Conservation (phyloP, 345 rosid species). For the Luvunga scandens region DNA sequence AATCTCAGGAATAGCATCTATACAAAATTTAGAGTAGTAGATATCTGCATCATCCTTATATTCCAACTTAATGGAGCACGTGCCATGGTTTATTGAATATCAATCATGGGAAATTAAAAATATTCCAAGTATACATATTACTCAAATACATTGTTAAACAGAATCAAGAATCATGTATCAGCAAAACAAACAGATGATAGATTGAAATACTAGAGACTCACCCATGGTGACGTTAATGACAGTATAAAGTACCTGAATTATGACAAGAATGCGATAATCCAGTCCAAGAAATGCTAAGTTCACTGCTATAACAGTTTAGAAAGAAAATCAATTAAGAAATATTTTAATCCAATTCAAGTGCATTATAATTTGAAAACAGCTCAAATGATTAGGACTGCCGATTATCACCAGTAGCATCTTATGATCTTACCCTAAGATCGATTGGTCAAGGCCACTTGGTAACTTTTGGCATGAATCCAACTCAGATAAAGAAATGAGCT, state of each 20-base stretch:
- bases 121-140: too few species aligned
- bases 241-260: constrained; percentile 20
- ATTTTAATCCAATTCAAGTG: neutral
- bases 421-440: constrained; percentile 39
- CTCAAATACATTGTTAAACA: neutral
- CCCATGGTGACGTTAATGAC: neutral
- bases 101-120: neutral
- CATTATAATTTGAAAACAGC: neutral
- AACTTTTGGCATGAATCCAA: constrained; percentile 38
- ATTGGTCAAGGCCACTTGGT: constrained; percentile 32
- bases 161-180: neutral
- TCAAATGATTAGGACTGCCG: too few species aligned
- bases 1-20: too few species aligned
- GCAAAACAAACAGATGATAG: neutral
- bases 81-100: too few species aligned
- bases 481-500: constrained; percentile 35
- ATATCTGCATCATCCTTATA: neutral
- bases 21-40: neutral
- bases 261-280: neutral
- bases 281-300: constrained; percentile 16
- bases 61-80: neutral
- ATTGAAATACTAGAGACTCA: neutral
- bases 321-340: neutral
- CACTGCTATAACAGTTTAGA: constrained; percentile 15
- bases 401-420: neutral